Percentiles rank a stretch among this genome's conserved stretches.
These are phyloP conservation scores for Moesziomyces sp. DNA, from an alignment of 1,284 basidiomycete genomes.

Conservation along the genomic window DNA sequence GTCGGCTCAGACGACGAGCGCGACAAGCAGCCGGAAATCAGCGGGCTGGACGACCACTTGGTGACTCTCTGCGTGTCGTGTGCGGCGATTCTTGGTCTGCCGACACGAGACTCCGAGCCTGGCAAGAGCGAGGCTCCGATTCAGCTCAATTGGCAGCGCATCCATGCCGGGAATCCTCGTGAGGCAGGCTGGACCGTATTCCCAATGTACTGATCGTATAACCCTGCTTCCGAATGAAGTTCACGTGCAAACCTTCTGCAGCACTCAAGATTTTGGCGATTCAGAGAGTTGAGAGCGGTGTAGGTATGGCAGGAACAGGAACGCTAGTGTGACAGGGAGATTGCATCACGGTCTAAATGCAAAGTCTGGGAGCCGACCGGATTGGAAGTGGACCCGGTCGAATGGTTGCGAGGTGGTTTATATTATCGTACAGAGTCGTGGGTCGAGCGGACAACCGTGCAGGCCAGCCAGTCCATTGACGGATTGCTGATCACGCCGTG, in stretches of 20 bases:
- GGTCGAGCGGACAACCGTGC: neutral
- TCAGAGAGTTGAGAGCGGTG: conserved; percentile 26
- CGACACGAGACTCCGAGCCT: conserved; percentile 1
- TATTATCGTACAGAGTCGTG: conserved; percentile 43
- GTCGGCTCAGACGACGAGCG: neutral
- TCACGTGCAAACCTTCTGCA: neutral
- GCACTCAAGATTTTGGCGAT: neutral
- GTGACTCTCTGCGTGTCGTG: conserved; percentile 32
- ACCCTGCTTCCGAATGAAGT: neutral
- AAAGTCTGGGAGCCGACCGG: neutral
- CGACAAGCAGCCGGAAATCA: conserved; percentile 1
- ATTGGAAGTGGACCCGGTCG: neutral
- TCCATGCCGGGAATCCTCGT: conserved; percentile 11
- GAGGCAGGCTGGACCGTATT: conserved; percentile 37
- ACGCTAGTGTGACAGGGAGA: conserved; percentile 10
- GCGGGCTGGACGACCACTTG: conserved; percentile 35
- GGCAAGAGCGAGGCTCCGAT: neutral
- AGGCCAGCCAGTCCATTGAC: neutral
- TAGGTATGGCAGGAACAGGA: conserved; percentile 17
- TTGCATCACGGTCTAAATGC: conserved; percentile 21
- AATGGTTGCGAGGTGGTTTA: conserved; percentile 1
- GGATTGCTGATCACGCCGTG: neutral
- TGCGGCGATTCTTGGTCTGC: conserved; percentile 34
- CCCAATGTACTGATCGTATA: conserved; percentile 29
- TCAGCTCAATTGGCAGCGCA: conserved; percentile 31